Evolutionary conservation across 177 flowering plant species (phyloP).

Genomic region (Vitis hybrid): DNA sequence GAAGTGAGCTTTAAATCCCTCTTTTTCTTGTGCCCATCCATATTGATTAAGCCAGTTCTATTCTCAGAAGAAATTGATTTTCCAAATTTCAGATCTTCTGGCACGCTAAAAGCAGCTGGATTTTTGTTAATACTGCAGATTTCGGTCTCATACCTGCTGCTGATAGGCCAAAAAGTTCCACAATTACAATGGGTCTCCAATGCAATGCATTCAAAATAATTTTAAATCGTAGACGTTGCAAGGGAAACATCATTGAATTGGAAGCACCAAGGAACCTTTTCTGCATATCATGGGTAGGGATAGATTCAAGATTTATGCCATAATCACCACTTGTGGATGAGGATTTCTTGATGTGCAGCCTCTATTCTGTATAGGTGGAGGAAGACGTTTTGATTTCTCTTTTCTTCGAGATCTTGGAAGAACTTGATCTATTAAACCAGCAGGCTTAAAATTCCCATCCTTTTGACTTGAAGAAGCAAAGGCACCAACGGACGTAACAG

Average conservation of each 20-base stretch:
- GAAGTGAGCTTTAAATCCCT: slow-evolving; percentile 32
- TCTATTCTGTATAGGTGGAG: slow-evolving; percentile 14
- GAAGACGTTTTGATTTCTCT: slow-evolving; percentile 24
- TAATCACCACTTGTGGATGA: slow-evolving; percentile 9
- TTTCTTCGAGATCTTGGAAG: slow-evolving; percentile 23
- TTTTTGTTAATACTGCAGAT: slow-evolving; percentile 65
- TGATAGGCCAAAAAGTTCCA: slow-evolving; percentile 19
- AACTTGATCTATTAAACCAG: slow-evolving; percentile 18
- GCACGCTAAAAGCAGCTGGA: slow-evolving; percentile 79
- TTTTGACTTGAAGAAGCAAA: slow-evolving; percentile 26
- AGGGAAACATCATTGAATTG: slow-evolving; percentile 8
- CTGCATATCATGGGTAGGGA: slow-evolving; percentile 20
- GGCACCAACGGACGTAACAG: slow-evolving; percentile 19
- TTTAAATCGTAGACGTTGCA: slow-evolving; percentile 11
- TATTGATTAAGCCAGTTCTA: slow-evolving; percentile 14
- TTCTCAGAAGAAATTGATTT: slow-evolving; percentile 16
- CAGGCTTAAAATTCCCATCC: slow-evolving; percentile 13
- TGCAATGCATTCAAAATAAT: slow-evolving; percentile 9
- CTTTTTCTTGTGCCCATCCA: slow-evolving; percentile 34
- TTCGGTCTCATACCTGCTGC: slow-evolving; percentile 22
- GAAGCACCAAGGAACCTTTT: slow-evolving; percentile 18
- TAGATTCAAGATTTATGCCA: slow-evolving; percentile 16
- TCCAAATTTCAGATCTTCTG: slow-evolving; percentile 39
- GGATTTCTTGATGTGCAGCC: slow-evolving; percentile 20
- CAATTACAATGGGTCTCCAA: slow-evolving; percentile 12